Conservation (phyloP, 257 asterid genomes). For the Sherardia arvensis region DNA sequence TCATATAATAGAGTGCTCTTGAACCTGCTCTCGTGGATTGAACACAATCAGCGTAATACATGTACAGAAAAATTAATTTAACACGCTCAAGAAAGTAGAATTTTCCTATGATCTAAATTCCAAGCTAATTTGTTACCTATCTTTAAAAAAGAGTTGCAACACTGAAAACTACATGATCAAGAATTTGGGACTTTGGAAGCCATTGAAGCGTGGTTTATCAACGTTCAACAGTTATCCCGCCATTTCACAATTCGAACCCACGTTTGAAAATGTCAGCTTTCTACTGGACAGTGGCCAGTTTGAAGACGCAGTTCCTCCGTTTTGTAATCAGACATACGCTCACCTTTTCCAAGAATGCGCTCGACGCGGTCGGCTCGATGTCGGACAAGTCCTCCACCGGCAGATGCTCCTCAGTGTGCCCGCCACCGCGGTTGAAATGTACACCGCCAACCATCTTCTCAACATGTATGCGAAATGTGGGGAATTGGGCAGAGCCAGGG, state of each 20-base stretch:
- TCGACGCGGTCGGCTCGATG: slow-evolving; percentile 8
- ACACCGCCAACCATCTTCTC: slow-evolving; percentile 40
- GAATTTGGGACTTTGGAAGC: background rate
- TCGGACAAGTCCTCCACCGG: slow-evolving; percentile 25
- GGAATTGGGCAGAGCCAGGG: slow-evolving; percentile 36
- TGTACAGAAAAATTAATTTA: too few species aligned
- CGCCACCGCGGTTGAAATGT: slow-evolving; percentile 20
- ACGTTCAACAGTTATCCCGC: slow-evolving; percentile 4
- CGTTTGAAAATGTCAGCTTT: slow-evolving; percentile 13
- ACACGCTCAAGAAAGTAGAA: background rate
- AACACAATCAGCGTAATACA: too few species aligned
- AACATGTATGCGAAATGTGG: slow-evolving; percentile 47
- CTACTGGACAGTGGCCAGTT: slow-evolving; percentile 19
- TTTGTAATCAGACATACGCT: slow-evolving; percentile 18
- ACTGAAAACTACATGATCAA: background rate
- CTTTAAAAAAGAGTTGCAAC: background rate
- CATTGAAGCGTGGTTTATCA: slow-evolving; percentile 9
- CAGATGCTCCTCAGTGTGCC: slow-evolving; percentile 11
- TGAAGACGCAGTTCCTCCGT: slow-evolving; percentile 15
- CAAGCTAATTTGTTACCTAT: too few species aligned
- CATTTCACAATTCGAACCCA: slow-evolving; percentile 1
- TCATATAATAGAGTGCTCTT: too few species aligned
- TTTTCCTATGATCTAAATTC: background rate
- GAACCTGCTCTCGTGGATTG: too few species aligned
- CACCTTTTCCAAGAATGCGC: slow-evolving; percentile 33